phyloP scores from a whole-genome alignment of 768 basidiomycete genomes.

The Trametes sanguinea region DNA sequence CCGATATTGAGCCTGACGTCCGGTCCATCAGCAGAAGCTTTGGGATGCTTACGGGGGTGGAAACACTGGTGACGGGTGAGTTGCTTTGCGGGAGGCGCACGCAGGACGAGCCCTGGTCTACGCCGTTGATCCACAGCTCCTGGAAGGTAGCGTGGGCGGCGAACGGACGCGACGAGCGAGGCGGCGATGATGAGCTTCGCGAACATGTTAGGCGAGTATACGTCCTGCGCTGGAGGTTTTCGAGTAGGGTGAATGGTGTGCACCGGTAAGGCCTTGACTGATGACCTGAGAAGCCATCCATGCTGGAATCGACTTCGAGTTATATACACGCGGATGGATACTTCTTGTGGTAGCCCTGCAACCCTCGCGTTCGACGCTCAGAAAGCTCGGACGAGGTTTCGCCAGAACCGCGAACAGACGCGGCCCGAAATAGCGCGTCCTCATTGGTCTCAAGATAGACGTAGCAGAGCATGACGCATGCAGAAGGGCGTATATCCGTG shows the following conservation, averaged over 20 bases:
- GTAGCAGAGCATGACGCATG: conserved; percentile 13
- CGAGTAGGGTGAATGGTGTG: neutral
- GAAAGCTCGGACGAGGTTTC: conserved; percentile 18
- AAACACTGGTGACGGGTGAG: conserved; percentile 47
- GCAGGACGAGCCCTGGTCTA: conserved; percentile 50
- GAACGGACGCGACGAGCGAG: conserved; percentile 40
- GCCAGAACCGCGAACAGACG: conserved; percentile 5
- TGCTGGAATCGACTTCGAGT: neutral
- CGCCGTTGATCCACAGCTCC: conserved; percentile 52
- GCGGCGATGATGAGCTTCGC: conserved; percentile 35
- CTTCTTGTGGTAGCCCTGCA: neutral
- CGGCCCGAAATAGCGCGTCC: conserved; percentile 4
- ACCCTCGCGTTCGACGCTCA: neutral
- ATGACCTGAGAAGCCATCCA: conserved; percentile 1
- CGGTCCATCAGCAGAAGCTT: no score
- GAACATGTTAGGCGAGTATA: conserved; percentile 30
- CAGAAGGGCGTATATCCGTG: conserved; percentile 12
- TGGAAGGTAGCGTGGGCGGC: conserved; percentile 57
- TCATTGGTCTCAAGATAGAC: neutral
- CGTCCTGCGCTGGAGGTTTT: neutral
- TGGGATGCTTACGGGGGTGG: conserved; percentile 37
- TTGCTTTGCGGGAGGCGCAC: conserved; percentile 48
- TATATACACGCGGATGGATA: neutral
- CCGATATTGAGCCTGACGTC: no score
- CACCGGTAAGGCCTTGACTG: neutral